These are phyloP conservation scores for Diaporthe vexans DNA, from an alignment of 2,329 filamentous ascomycete genomes.

Conservation along the genomic window DNA sequence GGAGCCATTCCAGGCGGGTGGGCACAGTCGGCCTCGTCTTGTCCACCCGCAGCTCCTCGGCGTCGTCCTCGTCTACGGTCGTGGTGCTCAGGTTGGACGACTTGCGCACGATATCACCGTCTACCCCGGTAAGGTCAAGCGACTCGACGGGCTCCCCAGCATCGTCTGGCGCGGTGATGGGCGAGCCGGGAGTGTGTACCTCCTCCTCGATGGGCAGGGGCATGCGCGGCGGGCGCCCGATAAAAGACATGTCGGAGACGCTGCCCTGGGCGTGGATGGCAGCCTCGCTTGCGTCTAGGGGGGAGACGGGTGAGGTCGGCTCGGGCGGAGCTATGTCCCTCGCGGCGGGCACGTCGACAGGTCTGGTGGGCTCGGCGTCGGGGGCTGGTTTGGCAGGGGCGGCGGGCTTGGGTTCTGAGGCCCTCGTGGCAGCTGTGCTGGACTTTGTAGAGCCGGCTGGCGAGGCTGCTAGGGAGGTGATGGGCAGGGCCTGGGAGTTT, in stretches of 20 bases:
- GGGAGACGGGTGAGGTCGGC: conserved; percentile 50
- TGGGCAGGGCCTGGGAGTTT: conserved; percentile 61
- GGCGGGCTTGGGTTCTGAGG: conserved; percentile 33
- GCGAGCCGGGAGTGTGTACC: conserved; percentile 88
- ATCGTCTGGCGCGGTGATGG: conserved; percentile 83
- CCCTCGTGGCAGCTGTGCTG: conserved; percentile 27
- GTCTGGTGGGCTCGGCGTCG: conserved; percentile 49
- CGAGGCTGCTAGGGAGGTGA: conserved; percentile 64
- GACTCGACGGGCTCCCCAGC: conserved; percentile 64
- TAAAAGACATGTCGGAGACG: conserved; percentile 73
- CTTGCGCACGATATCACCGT: conserved; percentile 62
- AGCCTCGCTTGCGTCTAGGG: conserved; percentile 55
- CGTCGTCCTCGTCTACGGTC: conserved; percentile 81
- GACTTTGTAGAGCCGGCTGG: conserved; percentile 48
- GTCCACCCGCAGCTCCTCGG: conserved; percentile 82
- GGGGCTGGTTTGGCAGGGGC: conserved; percentile 18
- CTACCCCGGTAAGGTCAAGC: conserved; percentile 65
- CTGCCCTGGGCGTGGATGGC: conserved; percentile 67
- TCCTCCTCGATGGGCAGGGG: conserved; percentile 96
- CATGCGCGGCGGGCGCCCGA: conserved; percentile 84
- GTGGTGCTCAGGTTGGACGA: conserved; percentile 72
- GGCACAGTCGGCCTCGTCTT: conserved; percentile 84
- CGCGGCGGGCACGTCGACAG: conserved; percentile 53
- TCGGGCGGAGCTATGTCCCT: conserved; percentile 39
- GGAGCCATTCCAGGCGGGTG: conserved; percentile 87